Evolutionary conservation across 78 protist genomes (phyloP), one percentile per base, ranked within the genome.

Genomic region (Cyanophora paradoxa): DNA sequence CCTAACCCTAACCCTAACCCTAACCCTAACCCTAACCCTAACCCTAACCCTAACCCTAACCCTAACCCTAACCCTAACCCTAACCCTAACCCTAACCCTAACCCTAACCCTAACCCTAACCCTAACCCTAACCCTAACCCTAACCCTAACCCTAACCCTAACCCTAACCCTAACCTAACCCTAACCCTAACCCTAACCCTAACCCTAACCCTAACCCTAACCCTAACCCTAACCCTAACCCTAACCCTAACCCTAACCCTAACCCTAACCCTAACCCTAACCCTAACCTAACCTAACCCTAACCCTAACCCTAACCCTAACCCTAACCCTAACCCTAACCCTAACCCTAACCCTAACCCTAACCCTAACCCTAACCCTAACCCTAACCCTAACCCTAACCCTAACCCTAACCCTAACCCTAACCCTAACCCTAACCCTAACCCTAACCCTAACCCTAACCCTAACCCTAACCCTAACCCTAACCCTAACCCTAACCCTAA

Each of bases 61-160:
- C 57, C 19, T 19, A 17, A 22, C 57, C 57, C 19, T 22, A 50
- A 17, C 57, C 57, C 19, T 22, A 50, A 50, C 57, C 57, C 57
- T 50, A 50, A 50, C 57, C 57, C 57, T 50, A 50, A 50, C 57
- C 57, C 57, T 50, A 50, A 50, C 57, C 57, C 57, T 50, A 50
- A 50, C 57, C 57, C 57, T 50, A 50, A 50, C 57, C 57, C 57
- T 50, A 50, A 50, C 57, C 57, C 57, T 50, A 50, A 50, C 57
- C 57, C 57, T 50, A 50, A 50, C 57, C 57, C 57, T 50, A 50
- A 50, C 57, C 57, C 57, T 50, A 50, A 50, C 57, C 57, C 57
- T 50, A 50, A 50, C 57, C 57, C 57, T 50, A 50, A 50, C 57
- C 57, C 19, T 22, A 50, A n/a, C n/a, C n/a, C n/a, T n/a, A n/a